These are phyloP conservation scores for Fusarium sp. DNA, from an alignment of 2,329 filamentous ascomycete genomes.

Conservation along the genomic window DNA sequence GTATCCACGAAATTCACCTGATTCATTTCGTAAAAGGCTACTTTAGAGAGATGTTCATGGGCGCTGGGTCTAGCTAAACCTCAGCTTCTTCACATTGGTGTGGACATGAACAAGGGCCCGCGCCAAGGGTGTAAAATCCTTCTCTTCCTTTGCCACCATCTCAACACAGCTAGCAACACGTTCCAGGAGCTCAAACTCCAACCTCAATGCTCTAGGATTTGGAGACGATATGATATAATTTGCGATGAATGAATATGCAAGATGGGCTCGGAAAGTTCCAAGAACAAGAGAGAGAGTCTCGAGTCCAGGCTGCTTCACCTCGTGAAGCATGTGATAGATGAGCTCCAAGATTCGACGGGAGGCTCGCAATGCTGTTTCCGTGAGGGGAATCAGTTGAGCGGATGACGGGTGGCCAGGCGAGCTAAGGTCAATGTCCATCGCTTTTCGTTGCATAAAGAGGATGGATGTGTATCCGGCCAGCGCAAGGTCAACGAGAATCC, in stretches of 20 bases:
- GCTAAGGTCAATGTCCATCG: background rate
- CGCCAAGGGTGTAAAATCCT: background rate
- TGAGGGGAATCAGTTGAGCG: background rate
- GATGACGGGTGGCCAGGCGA: background rate
- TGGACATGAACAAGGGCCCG: background rate
- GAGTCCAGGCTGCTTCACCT: background rate
- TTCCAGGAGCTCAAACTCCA: background rate
- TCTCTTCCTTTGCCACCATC: background rate
- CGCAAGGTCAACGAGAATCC: background rate
- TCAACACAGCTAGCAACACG: background rate
- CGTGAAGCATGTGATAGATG: background rate
- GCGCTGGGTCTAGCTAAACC: too few species aligned
- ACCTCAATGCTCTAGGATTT: background rate
- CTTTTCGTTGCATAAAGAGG: background rate
- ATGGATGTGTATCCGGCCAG: background rate
- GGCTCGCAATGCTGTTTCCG: background rate
- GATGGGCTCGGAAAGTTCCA: background rate
- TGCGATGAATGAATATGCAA: background rate
- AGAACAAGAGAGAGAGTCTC: background rate
- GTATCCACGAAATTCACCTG: background rate
- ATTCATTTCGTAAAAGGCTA: background rate
- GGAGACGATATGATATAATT: background rate
- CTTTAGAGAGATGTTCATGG: too few species aligned
- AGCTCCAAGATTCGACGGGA: slow-evolving; percentile 10
- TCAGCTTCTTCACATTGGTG: background rate